phyloP scores from a whole-genome alignment of 371 early-diverging fungal species.

The Capillidium heterosporum region DNA sequence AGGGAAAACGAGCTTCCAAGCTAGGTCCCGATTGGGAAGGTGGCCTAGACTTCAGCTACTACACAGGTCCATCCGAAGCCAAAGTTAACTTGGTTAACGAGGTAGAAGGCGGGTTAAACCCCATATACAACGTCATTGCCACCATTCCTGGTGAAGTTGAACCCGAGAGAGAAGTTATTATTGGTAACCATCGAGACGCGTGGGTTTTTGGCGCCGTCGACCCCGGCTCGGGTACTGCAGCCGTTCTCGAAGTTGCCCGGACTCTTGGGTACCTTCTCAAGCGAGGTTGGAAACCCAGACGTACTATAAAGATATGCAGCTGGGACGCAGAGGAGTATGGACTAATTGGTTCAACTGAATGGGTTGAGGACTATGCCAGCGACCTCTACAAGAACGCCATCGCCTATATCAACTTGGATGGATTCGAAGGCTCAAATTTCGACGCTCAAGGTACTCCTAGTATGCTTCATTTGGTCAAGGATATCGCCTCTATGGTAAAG shows the following conservation, averaged over 20 bases:
- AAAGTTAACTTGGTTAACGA: neutral
- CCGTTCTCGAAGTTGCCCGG: conserved; percentile 1
- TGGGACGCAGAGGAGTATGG: conserved; percentile 6
- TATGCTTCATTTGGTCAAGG: neutral
- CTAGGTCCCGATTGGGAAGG: conserved; percentile 4
- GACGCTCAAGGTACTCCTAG: neutral
- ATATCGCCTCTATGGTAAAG: neutral
- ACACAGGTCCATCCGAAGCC: conserved; percentile 3
- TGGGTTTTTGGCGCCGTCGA: conserved; percentile 5
- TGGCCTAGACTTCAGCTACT: neutral
- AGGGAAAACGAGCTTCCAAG: neutral
- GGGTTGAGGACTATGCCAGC: neutral
- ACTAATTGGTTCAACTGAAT: conserved; percentile 3
- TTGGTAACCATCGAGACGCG: conserved; percentile 3
- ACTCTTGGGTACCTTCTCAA: neutral
- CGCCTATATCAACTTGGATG: conserved; percentile 2
- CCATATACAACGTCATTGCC: conserved; percentile 5
- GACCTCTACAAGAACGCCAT: neutral
- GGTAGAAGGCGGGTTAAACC: neutral
- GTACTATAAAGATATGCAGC: conserved; percentile 4
- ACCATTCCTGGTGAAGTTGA: conserved; percentile 2
- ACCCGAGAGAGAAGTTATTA: neutral
- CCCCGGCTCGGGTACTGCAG: neutral
- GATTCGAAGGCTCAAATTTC: neutral
- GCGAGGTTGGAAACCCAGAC: conserved; percentile 1